A percentile compares a stretch with the other conserved stretches of the same genome.
Evolutionary conservation across 352 stramenopile genomes (phyloP).

Genomic region (Discostella stelligera): DNA sequence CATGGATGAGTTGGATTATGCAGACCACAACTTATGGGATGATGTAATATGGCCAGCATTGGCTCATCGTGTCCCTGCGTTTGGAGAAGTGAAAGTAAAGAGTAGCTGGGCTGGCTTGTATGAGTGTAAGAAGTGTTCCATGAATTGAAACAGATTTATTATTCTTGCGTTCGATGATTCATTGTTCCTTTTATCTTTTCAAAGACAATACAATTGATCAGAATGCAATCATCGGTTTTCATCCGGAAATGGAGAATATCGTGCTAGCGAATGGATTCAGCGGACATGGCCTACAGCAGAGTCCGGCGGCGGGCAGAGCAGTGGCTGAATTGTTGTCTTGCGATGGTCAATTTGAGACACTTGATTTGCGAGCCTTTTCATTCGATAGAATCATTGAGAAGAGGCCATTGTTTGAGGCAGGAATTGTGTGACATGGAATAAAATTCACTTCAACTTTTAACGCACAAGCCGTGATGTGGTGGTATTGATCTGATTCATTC

Average conservation of each 20-base stretch:
- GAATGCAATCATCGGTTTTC: constrained; percentile 77
- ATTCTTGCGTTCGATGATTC: constrained; percentile 6
- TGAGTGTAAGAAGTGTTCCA: constrained; percentile 47
- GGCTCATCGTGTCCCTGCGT: constrained; percentile 63
- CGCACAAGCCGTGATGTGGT: no score
- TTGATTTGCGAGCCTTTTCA: constrained; percentile 67
- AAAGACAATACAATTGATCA: constrained; percentile 72
- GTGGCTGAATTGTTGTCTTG: constrained; percentile 59
- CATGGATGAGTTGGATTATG: constrained; percentile 47
- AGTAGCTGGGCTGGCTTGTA: constrained; percentile 74
- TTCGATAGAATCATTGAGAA: constrained; percentile 58
- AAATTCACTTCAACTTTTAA: no score
- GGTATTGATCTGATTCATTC: no score
- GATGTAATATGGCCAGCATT: constrained; percentile 72
- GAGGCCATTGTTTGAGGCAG: constrained; percentile 34
- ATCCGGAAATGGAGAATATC: constrained; percentile 70
- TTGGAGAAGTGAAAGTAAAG: constrained; percentile 70
- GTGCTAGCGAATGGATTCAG: constrained; percentile 70
- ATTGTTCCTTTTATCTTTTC: no score
- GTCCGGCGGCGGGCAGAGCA: constrained; percentile 58
- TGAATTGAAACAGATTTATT: not conserved
- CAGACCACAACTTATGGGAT: constrained; percentile 67
- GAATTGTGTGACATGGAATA: constrained; percentile 20
- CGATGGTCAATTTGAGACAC: constrained; percentile 51
- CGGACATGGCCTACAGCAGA: constrained; percentile 75